A percentile compares a stretch with the other conserved stretches of the same genome.
These are phyloP conservation scores for Quercus alba DNA, from an alignment of 306 rosid species.

Conservation along the genomic window DNA sequence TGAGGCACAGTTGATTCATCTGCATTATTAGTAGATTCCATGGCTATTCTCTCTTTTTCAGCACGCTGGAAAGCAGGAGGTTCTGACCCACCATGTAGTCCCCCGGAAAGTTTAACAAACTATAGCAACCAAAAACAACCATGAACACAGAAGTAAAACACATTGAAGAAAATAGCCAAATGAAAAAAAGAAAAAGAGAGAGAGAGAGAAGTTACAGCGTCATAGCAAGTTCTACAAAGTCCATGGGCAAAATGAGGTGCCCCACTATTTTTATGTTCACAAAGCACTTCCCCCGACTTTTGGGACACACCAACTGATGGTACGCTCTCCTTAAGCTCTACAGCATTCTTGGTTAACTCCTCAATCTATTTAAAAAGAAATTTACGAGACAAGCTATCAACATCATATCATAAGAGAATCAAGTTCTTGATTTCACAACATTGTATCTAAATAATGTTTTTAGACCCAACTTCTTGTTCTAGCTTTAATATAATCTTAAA, in stretches of 20 bases:
- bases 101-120: constrained; percentile 79
- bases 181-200: not conserved
- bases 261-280: constrained; percentile 51
- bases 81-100: constrained; percentile 78
- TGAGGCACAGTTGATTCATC: constrained; percentile 28
- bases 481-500: not conserved
- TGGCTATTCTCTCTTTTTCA: constrained; percentile 58
- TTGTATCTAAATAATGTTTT: not conserved
- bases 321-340: constrained; percentile 37
- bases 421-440: not conserved
- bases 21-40: constrained; percentile 31
- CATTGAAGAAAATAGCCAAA: not conserved
- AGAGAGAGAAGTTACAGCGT: constrained; percentile 50
- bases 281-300: constrained; percentile 44
- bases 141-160: not conserved
- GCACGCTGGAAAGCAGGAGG: constrained; percentile 97
- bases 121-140: constrained; percentile 28
- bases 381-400: not conserved
- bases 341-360: constrained; percentile 47
- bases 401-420: not conserved
- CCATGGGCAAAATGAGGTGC: constrained; percentile 66
- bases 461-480: not conserved
- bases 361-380: constrained; percentile 40
- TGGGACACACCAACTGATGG: constrained; percentile 27
- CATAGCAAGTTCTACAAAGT: constrained; percentile 71